Conservation (phyloP, 2,329 filamentous ascomycete species). For the Xylaria polymorpha region DNA sequence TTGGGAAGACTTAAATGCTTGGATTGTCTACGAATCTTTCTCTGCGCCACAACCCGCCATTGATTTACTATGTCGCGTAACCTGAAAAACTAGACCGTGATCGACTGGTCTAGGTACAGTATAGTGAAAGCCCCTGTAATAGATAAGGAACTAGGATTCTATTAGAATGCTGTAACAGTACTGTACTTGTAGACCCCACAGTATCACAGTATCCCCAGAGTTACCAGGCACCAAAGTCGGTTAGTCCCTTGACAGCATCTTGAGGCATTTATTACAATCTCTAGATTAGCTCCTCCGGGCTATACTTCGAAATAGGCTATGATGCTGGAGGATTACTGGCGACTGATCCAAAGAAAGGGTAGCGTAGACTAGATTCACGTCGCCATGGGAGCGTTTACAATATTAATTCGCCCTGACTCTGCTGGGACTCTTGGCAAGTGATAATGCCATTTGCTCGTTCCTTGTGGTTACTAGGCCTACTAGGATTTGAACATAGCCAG, state of each 20-base stretch:
- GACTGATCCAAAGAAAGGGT: slow-evolving; percentile 3
- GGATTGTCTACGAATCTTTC: neutral
- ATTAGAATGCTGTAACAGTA: neutral
- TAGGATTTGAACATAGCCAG: neutral
- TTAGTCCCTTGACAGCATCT: slow-evolving; percentile 2
- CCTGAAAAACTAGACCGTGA: neutral
- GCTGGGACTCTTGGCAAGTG: slow-evolving; percentile 18
- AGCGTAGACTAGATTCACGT: slow-evolving; percentile 11
- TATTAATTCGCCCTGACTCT: slow-evolving; percentile 16
- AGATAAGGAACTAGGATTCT: neutral
- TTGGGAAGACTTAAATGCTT: neutral
- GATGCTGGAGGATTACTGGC: neutral
- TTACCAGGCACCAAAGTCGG: slow-evolving; percentile 3
- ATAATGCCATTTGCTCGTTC: neutral
- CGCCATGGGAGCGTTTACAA: slow-evolving; percentile 2
- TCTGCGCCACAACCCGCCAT: neutral
- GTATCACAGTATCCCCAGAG: slow-evolving; percentile 21
- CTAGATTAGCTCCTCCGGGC: slow-evolving; percentile 8
- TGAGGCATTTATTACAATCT: slow-evolving; percentile 29
- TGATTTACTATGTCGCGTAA: neutral
- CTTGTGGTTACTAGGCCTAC: neutral
- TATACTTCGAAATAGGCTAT: slow-evolving; percentile 11
- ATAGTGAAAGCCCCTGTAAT: neutral
- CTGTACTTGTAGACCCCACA: slow-evolving; percentile 21
- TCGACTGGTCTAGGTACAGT: neutral